Conservation (phyloP, 345 rosid genomes). For the Citrus inodora region DNA sequence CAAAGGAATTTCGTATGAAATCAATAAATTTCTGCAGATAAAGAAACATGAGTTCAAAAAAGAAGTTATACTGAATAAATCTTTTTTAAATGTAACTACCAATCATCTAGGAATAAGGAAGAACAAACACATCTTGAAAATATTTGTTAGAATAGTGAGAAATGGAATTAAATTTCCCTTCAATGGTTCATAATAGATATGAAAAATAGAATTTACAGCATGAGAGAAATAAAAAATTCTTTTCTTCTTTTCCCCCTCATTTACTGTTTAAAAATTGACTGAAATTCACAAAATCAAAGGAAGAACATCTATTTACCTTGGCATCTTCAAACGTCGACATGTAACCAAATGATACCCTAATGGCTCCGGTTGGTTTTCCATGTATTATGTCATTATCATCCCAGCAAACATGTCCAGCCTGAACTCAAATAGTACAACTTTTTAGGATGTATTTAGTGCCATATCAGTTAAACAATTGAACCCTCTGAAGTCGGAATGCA, state of each 20-base stretch:
- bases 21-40: conserved; percentile 68
- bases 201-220: conserved; percentile 3
- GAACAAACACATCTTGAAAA: background rate
- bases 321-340: conserved; percentile 98
- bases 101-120: background rate
- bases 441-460: conserved; percentile 6
- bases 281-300: background rate
- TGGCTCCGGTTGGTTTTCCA: conserved; percentile 95
- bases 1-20: conserved; percentile 63
- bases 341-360: conserved; percentile 88
- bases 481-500: background rate
- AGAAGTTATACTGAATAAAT: background rate
- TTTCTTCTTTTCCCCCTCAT: background rate
- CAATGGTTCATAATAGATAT: background rate
- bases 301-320: conserved; percentile 45
- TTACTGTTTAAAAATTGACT: background rate
- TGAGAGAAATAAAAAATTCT: background rate
- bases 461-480: conserved; percentile 1
- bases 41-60: background rate
- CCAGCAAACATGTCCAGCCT: conserved; percentile 99
- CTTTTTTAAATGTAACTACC: background rate
- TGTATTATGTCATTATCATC: conserved; percentile 82
- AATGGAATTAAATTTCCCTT: background rate
- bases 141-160: background rate
- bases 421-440: conserved; percentile 13